Conservation (phyloP, 2,329 filamentous ascomycete genomes). For the Periconia sp. region DNA sequence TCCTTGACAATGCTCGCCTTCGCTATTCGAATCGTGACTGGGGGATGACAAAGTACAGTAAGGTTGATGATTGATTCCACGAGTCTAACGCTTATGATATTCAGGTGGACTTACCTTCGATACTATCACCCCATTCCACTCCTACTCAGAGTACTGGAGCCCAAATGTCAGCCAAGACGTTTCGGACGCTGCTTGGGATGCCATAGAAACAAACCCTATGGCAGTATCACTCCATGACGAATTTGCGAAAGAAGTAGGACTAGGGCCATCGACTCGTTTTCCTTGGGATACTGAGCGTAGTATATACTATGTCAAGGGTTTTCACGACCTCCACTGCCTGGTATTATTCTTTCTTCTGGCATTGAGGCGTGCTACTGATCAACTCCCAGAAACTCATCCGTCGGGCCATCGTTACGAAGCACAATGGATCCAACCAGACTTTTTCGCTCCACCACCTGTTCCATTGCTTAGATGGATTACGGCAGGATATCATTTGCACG, state of each 20-base stretch:
- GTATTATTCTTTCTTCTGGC: constrained; percentile 14
- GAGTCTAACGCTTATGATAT: neutral
- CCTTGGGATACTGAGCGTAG: constrained; percentile 44
- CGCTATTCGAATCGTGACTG: constrained; percentile 16
- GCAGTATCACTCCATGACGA: constrained; percentile 39
- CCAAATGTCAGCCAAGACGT: constrained; percentile 30
- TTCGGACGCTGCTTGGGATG: constrained; percentile 41
- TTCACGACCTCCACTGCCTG: constrained; percentile 44
- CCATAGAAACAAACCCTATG: constrained; percentile 39
- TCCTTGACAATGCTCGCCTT: constrained; percentile 33
- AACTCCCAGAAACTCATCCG: constrained; percentile 38
- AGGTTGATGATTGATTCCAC: no score
- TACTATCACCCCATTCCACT: constrained; percentile 30
- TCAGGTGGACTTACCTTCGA: constrained; percentile 36
- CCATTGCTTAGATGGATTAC: constrained; percentile 41
- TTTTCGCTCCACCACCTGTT: constrained; percentile 37
- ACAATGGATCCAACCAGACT: constrained; percentile 25
- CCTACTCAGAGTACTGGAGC: constrained; percentile 38
- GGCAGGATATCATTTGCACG: constrained; percentile 43
- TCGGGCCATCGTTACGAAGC: constrained; percentile 39
- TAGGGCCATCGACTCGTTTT: constrained; percentile 35
- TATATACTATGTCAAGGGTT: constrained; percentile 43
- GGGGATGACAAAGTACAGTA: constrained; percentile 33
- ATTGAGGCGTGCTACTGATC: neutral
- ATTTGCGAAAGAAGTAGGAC: constrained; percentile 27